Percentiles rank a stretch among this genome's conserved stretches.
Conservation (phyloP, 331 rosid species). For the Malus hybrid region DNA sequence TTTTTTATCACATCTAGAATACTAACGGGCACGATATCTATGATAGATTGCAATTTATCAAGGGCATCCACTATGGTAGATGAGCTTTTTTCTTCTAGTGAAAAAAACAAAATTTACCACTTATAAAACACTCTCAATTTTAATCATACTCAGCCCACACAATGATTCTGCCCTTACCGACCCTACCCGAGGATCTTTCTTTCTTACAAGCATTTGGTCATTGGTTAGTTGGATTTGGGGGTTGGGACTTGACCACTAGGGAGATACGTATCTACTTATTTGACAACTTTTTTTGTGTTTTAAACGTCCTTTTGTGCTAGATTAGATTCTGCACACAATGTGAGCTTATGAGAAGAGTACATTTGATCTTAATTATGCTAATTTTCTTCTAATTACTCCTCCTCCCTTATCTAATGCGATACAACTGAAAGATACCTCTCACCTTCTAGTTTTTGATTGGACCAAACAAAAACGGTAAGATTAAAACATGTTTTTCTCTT, state of each 20-base stretch:
- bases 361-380: background rate
- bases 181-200: no score
- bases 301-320: background rate
- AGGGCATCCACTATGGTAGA: no score
- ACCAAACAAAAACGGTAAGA: background rate
- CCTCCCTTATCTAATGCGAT: background rate
- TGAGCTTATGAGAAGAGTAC: background rate
- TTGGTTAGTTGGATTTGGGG: background rate
- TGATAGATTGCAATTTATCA: no score
- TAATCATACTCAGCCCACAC: no score
- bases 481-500: background rate
- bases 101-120: no score
- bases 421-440: background rate
- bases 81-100: no score
- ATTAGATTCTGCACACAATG: background rate
- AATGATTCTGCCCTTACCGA: no score
- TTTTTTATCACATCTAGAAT: no score
- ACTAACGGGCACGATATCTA: no score
- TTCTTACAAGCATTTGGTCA: no score
- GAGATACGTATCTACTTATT: background rate
- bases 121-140: no score
- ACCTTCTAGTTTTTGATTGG: background rate
- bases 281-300: background rate
- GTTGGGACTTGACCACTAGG: background rate
- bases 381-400: background rate